Conservation (phyloP, 140 eudicot genomes). For the Ambrosia hybrid region DNA sequence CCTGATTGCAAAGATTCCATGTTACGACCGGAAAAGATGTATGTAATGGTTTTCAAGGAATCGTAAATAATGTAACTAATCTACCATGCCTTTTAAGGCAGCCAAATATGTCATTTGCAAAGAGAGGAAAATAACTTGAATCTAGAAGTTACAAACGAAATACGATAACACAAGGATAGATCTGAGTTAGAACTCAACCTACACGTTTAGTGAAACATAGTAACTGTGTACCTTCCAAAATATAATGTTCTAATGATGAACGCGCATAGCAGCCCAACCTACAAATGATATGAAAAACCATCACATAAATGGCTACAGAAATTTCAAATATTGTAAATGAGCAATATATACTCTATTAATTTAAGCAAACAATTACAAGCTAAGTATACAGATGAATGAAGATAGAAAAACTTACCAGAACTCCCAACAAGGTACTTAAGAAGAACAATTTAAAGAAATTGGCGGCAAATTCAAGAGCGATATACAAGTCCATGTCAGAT, state of each 20-base stretch:
- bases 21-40: no score
- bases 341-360: no score
- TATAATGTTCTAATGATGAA: not conserved
- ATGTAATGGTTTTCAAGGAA: no score
- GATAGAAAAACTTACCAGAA: slow-evolving; percentile 48
- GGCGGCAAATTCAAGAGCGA: slow-evolving; percentile 40
- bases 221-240: not conserved
- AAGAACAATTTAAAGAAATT: slow-evolving; percentile 51
- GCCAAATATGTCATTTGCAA: no score
- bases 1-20: no score
- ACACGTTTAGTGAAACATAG: not conserved
- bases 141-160: no score
- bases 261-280: not conserved
- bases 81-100: no score
- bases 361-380: no score
- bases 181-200: no score
- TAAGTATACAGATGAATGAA: not conserved
- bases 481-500: slow-evolving; percentile 38
- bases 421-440: slow-evolving; percentile 72
- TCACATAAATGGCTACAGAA: not conserved
- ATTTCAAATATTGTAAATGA: not conserved
- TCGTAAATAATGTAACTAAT: no score
- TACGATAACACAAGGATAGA: no score
- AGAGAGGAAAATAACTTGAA: no score
- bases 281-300: slow-evolving; percentile 11